phyloP scores from a whole-genome alignment of 2,329 filamentous ascomycete genomes.

The Didymella keratinophila region DNA sequence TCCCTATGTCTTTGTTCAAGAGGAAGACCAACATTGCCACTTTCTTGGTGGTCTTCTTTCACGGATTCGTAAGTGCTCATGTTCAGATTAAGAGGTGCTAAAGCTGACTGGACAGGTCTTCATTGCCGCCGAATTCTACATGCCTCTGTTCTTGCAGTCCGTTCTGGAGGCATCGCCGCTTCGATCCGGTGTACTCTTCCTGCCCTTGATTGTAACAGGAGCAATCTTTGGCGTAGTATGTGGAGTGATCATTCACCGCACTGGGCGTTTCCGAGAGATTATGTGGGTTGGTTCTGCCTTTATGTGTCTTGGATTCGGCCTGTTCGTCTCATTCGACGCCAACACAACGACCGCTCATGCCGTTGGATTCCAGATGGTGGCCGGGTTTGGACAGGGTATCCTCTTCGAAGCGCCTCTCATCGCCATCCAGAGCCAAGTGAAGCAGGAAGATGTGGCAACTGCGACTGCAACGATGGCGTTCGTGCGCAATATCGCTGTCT shows the following conservation, averaged over 20 bases:
- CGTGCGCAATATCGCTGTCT: slow-evolving; percentile 54
- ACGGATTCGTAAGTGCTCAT: slow-evolving; percentile 55
- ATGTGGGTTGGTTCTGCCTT: slow-evolving; percentile 48
- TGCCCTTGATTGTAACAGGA: slow-evolving; percentile 64
- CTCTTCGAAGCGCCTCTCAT: slow-evolving; percentile 65
- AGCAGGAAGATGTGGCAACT: slow-evolving; percentile 59
- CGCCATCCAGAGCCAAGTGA: slow-evolving; percentile 63
- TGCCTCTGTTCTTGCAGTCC: slow-evolving; percentile 77
- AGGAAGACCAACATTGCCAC: slow-evolving; percentile 64
- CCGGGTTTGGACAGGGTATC: slow-evolving; percentile 60
- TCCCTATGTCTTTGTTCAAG: slow-evolving; percentile 70
- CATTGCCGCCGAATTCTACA: slow-evolving; percentile 70
- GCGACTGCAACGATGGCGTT: slow-evolving; percentile 63
- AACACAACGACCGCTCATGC: slow-evolving; percentile 45
- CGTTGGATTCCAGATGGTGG: slow-evolving; percentile 60
- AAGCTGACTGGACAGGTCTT: slow-evolving; percentile 32
- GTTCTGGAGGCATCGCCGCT: slow-evolving; percentile 68
- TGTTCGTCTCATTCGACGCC: slow-evolving; percentile 45
- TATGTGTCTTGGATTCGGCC: slow-evolving; percentile 46
- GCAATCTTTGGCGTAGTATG: slow-evolving; percentile 55
- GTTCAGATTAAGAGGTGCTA: background rate
- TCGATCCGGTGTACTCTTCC: slow-evolving; percentile 66
- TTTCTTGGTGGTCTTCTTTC: slow-evolving; percentile 59
- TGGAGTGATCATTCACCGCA: slow-evolving; percentile 58
- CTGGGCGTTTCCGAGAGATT: slow-evolving; percentile 52